phyloP scores from a whole-genome alignment of 768 basidiomycete genomes.

The Boletellus ananas region DNA sequence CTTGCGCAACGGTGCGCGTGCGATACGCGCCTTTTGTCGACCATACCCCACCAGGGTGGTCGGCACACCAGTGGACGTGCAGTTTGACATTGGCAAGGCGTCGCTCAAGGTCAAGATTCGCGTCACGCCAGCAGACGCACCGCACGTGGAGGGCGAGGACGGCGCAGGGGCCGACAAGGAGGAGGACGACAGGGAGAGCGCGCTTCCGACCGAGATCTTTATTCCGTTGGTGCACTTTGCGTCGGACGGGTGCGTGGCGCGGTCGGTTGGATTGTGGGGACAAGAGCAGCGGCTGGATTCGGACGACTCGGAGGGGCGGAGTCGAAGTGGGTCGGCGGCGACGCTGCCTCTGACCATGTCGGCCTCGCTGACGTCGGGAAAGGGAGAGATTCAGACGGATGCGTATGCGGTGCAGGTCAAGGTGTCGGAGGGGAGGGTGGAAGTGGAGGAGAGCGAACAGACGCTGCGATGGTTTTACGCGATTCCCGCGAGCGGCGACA shows the following conservation, averaged over 20 bases:
- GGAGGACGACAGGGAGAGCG: slow-evolving; percentile 21
- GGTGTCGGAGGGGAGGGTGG: slow-evolving; percentile 46
- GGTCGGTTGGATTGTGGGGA: slow-evolving; percentile 7
- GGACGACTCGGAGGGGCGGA: background rate
- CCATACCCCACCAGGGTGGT: slow-evolving; percentile 79
- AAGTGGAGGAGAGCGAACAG: slow-evolving; percentile 47
- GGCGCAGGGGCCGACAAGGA: slow-evolving; percentile 2
- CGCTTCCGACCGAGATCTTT: slow-evolving; percentile 82
- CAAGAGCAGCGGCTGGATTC: background rate
- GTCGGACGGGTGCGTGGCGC: slow-evolving; percentile 33
- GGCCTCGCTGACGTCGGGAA: background rate
- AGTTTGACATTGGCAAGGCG: slow-evolving; percentile 73
- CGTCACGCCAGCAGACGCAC: slow-evolving; percentile 58
- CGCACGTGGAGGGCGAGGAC: slow-evolving; percentile 1
- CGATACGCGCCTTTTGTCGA: slow-evolving; percentile 77
- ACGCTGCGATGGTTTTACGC: slow-evolving; percentile 49
- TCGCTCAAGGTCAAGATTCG: slow-evolving; percentile 64
- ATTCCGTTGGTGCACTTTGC: slow-evolving; percentile 90
- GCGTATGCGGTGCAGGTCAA: slow-evolving; percentile 41
- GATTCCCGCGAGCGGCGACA: slow-evolving; percentile 26
- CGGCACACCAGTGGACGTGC: slow-evolving; percentile 59
- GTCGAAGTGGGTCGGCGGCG: slow-evolving; percentile 13
- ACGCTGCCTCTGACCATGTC: slow-evolving; percentile 9
- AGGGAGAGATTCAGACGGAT: slow-evolving; percentile 12
- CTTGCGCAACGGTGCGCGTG: slow-evolving; percentile 82